Evolutionary conservation across 2,329 filamentous ascomycete species (phyloP), one percentile per base, ranked within the genome.

Genomic region (Aphanocladium album): DNA sequence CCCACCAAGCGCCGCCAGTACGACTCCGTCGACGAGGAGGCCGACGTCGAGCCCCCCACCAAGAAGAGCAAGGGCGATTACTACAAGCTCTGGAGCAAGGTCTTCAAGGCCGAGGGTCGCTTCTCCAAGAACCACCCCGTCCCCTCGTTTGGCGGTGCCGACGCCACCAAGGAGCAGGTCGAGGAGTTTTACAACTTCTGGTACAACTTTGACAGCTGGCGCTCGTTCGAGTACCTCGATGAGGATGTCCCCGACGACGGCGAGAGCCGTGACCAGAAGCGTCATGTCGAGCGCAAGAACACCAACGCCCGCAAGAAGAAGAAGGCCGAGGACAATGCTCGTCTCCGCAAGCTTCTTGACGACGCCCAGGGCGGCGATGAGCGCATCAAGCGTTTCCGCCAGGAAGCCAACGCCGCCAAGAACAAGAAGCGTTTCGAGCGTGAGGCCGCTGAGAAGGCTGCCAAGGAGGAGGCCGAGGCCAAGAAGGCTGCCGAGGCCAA

Each of bases 171-270:
- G 77, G 90, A 96, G 72, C 88, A 96, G 9, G 95, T 99, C 51
- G 93, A 98, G 73, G 81, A 82, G 58, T 99, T 99, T 77, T 99
- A 99, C 85, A 96, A 99, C 84, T 99, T 98, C 83, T 99, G 90
- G 89, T 99, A 98, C 83, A 96, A 93, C 83, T 96, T 99, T 70
- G 95, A 99, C 83, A 95, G 89, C 76, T 99, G 95, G 95, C 85
- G 95, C 64, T 88, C 90, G 2, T 99, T 99, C 71, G 95, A 99
- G 80, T 99, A 99, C 78, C 89, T 96, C 62, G 95, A 99, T 72
- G 95, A 99, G 81, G 95, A 99, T 73, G 93, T 99, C 33, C 95
- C 95, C 45, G 95, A 99, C 72, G 95, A 99, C 82, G 96, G 95
- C 76, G 95, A 98, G 81, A 96, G 93, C 82, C 93, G 95, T 75